Evolutionary conservation across 345 rosid species (phyloP).

Genomic region (Limnanthes douglasii): DNA sequence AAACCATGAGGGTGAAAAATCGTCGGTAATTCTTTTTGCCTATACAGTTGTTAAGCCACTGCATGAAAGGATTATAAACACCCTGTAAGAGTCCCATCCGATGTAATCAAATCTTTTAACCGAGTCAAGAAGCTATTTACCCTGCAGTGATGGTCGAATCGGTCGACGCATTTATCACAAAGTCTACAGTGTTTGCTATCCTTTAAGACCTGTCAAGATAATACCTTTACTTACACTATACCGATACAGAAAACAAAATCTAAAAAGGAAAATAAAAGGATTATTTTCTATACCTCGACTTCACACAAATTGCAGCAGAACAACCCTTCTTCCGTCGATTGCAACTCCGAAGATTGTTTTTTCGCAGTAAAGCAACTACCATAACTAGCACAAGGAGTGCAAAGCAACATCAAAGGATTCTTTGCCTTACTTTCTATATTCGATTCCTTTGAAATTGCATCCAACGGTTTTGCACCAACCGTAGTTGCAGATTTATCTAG

Average conservation of each 20-base stretch:
- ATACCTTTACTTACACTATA: neutral
- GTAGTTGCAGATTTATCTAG: slow-evolving; percentile 29
- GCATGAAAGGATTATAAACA: slow-evolving; percentile 10
- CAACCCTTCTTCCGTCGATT: slow-evolving; percentile 89
- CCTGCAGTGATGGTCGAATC: slow-evolving; percentile 98
- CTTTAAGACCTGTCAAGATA: slow-evolving; percentile 58
- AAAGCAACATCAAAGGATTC: slow-evolving; percentile 26
- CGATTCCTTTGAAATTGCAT: slow-evolving; percentile 21
- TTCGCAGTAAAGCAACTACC: slow-evolving; percentile 38
- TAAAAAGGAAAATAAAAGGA: neutral
- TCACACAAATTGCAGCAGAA: slow-evolving; percentile 95
- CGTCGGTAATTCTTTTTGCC: slow-evolving; percentile 79
- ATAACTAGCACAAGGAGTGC: slow-evolving; percentile 52
- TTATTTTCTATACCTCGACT: slow-evolving; percentile 53
- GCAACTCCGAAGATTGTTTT: slow-evolving; percentile 54
- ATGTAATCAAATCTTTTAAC: neutral
- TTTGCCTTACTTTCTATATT: slow-evolving; percentile 15
- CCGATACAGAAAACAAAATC: neutral
- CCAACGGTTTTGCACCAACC: slow-evolving; percentile 35
- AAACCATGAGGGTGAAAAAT: slow-evolving; percentile 88
- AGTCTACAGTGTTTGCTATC: slow-evolving; percentile 98
- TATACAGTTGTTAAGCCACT: slow-evolving; percentile 98
- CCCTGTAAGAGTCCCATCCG: neutral
- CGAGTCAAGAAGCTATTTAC: slow-evolving; percentile 19
- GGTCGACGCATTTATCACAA: slow-evolving; percentile 89